Base-by-base conservation (phyloP, 2,329 filamentous ascomycete genomes). In the Alternaria metachromatica region DNA sequence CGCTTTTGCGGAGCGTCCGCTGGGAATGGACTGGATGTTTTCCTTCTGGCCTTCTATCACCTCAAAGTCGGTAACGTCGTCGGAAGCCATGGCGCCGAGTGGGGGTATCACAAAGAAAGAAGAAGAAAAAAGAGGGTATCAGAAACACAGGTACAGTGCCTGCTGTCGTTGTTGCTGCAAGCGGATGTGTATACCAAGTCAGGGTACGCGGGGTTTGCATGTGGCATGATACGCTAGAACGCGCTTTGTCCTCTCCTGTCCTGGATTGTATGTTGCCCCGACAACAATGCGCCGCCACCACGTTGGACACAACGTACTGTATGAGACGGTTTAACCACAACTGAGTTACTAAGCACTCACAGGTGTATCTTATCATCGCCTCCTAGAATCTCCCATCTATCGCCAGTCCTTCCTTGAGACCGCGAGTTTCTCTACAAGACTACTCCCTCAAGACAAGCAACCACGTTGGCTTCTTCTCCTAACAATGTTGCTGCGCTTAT, bases 41-140 rank as follows among this genome's bases (percentile, higher is more conserved):
- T 99, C 96, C 82, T 99, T 99, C 74, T 97, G 94, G 50, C 88
- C 89, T 83, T 99, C 96, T 82, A 99, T 97, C 67, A 97, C 88
- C 74, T 97, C 92, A 83, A 99, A 98, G 82, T 84, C 82, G 72
- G 85, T 83, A 23, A 85, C 77, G 70, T 85, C 84, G 62, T 82
- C 80, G 59, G 81, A 82, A 62, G 78, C 80, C 81, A 83, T 83
- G 67, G 73, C 68, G 73, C 64, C 55, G 49, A 18, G 63, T 63
- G 57, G 66, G 66, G 73, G 73, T 74, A 75, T 76, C 70, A 75
- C 67, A 69, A 72, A 58, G 26, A 55, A 68, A 67, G 63, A 63
- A 54, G 63, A 70, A 67, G 63, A 69, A 66, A 70, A 65, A 44
- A 6, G 18, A 18, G 58, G 25, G 44, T 55, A 60, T 60, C 49